Base-by-base conservation (phyloP, 2,329 filamentous ascomycete genomes). In the Cryphonectria parasitica region DNA sequence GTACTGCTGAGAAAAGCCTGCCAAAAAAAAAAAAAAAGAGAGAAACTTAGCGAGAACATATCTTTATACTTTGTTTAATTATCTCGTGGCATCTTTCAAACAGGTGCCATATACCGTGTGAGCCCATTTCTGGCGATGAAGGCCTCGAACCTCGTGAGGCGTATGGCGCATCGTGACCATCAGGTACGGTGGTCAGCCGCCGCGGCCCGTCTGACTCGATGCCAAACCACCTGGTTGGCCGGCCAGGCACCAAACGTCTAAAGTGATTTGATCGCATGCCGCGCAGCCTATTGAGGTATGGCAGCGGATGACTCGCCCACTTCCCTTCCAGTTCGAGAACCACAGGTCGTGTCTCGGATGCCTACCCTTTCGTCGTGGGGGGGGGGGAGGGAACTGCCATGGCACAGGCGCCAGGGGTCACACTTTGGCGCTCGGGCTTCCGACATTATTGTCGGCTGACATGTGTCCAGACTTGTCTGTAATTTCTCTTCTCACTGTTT, bases 181-280 rank as follows among this genome's bases (percentile, higher is more conserved):
- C 11, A 39, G 56, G 4, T 22, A 7, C 8, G n/a, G 45, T 13
- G 39, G 58, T 67, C 66, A 67, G 54, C 66, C 56, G 66, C 66
- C 56, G 28, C 66, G 66, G 56, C 34, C 66, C 66, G 66, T 67
- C 66, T 67, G 66, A 67, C 65, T 67, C 28, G 61, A n/a, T 39
- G 58, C 58, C 17, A 22, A 39, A 22, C 58, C 58, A 61, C 25
- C 58, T 61, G 58, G 17, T 10, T 17, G 17, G 28, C 15, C 13
- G 11, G 17, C 15, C 5, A 8, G 1, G 13, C 25, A 58, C 10
- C 25, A 28, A 49, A 25, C 17, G n/a, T 15, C 3, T 25, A 56
- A 13, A 15, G 11, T 28, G 52, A 28, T 17, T 6, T 56, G 25
- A 56, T 28, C 52, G 25, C 25, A 56, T 15, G 52, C n/a, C 52